phyloP scores from a whole-genome alignment of 371 early-diverging fungal species.

The Mucor sp. region DNA sequence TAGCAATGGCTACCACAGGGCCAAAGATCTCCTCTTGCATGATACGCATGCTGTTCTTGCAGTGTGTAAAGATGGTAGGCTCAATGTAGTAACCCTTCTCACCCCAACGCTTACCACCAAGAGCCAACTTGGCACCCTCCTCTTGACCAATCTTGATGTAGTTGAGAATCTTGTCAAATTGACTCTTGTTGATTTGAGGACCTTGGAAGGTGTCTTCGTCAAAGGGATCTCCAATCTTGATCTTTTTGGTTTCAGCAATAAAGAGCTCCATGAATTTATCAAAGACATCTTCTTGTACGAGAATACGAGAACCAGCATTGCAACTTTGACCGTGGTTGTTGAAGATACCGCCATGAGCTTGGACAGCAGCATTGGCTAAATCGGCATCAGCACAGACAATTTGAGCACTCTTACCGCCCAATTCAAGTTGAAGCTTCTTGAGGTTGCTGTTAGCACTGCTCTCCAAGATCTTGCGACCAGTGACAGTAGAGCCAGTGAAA shows the following conservation, averaged over 20 bases:
- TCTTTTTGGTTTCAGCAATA: constrained; percentile 59
- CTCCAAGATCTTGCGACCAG: constrained; percentile 57
- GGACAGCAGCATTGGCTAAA: constrained; percentile 74
- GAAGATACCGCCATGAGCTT: constrained; percentile 71
- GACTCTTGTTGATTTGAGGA: constrained; percentile 74
- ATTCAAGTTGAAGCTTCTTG: constrained; percentile 81
- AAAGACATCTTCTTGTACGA: constrained; percentile 82
- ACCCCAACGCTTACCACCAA: constrained; percentile 74
- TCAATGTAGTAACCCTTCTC: constrained; percentile 76
- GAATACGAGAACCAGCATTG: constrained; percentile 84
- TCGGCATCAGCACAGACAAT: constrained; percentile 88
- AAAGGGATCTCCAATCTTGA: constrained; percentile 64
- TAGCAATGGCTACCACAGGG: constrained; percentile 81
- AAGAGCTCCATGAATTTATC: constrained; percentile 70
- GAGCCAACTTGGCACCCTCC: constrained; percentile 60
- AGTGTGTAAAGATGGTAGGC: constrained; percentile 80
- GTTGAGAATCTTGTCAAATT: constrained; percentile 73
- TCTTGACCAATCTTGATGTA: constrained; percentile 64
- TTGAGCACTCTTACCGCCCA: constrained; percentile 91
- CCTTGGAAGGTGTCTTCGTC: constrained; percentile 66
- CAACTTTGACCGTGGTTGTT: constrained; percentile 89
- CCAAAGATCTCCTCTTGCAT: constrained; percentile 93
- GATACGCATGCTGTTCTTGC: constrained; percentile 64
- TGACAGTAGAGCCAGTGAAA: constrained; percentile 64
- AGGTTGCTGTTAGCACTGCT: constrained; percentile 64